A percentile compares a stretch with the other conserved stretches of the same genome.
Conservation (phyloP, 1,284 basidiomycete genomes). For the Trametes versicolor region DNA sequence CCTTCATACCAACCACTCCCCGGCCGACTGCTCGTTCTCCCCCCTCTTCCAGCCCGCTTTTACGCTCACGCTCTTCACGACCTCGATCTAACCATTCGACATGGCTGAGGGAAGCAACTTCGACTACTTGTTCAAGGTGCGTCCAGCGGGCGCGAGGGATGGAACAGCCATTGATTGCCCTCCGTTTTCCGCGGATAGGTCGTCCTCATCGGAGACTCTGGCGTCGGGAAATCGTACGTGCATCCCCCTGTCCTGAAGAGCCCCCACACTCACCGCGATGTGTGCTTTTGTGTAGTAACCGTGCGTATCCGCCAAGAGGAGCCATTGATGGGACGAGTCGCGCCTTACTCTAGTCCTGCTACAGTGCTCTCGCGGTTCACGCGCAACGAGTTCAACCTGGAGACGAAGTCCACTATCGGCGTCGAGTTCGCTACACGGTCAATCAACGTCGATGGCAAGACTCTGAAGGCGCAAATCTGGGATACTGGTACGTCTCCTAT, state of each 20-base stretch:
- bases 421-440: slow-evolving; percentile 99
- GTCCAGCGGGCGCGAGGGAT: slow-evolving; percentile 33
- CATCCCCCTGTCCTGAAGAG: slow-evolving; percentile 15
- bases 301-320: slow-evolving; percentile 34
- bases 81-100: slow-evolving; percentile 44
- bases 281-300: slow-evolving; percentile 43
- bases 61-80: slow-evolving; percentile 25
- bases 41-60: slow-evolving; percentile 3
- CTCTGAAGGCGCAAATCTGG: slow-evolving; percentile 99
- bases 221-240: slow-evolving; percentile 96
- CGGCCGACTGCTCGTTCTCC: slow-evolving; percentile 18
- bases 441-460: slow-evolving; percentile 96
- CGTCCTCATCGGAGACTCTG: slow-evolving; percentile 98
- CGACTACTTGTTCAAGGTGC: slow-evolving; percentile 96
- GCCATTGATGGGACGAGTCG: slow-evolving; percentile 1
- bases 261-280: not conserved
- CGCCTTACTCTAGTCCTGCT: slow-evolving; percentile 22
- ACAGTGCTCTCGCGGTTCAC: slow-evolving; percentile 95
- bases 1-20: slow-evolving; percentile 30
- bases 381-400: slow-evolving; percentile 98
- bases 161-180: slow-evolving; percentile 23
- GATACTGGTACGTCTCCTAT: slow-evolving; percentile 80
- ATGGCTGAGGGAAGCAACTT: slow-evolving; percentile 93
- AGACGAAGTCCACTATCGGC: slow-evolving; percentile 98
- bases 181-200: slow-evolving; percentile 61